Evolutionary conservation across 305 asterid species (phyloP), one percentile per base, ranked within the genome.

Genomic region (Andrographis paniculata): DNA sequence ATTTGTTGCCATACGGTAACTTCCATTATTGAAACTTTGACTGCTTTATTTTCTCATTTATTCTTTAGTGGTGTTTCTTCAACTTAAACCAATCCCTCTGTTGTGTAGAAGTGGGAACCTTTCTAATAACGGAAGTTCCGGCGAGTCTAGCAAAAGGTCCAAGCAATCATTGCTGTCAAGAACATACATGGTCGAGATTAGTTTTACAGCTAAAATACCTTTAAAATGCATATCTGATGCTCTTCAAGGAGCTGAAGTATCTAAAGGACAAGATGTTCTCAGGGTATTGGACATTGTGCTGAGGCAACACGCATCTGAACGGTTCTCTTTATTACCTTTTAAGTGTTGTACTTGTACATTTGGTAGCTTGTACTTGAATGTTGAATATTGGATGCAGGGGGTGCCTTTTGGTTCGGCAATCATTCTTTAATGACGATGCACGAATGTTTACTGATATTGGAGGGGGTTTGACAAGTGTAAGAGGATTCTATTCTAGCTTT

Each of bases 401-500:
- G 28, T 86, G 89, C 76, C 80, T 86, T 48, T 71, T 91, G 78
- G 94, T 91, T 54, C 72, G 89, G 6, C 96, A 86, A 62, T 86
- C 96, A 50, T 91, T 83, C 71, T 91, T 83, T 72, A 80, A 68
- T 50, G 87, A 86, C 44, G 94, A 86, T 62, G 69, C 87, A n/a
- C 62, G 80, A 67, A 68, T 60, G 74, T 80, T 80, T 60, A 60
- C 62, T 63, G 94, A 91, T 53, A 61, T 91, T 76, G 99, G 99
- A 58, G 95, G 93, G 60, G 94, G 99, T 48, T 80, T 86, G 56
- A 67, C 74, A 20, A 76, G 75, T 15, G 68, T 76, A 45, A 78
- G 70, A 40, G 99, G 96, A 55, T 67, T 80, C 28, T 72, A 91
- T 72, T 86, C 95, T 52, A 78, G 96, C 76, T 86, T 91, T 70